These are phyloP conservation scores for Astragalus membranaceus DNA, from an alignment of 306 rosid genomes.

Conservation along the genomic window DNA sequence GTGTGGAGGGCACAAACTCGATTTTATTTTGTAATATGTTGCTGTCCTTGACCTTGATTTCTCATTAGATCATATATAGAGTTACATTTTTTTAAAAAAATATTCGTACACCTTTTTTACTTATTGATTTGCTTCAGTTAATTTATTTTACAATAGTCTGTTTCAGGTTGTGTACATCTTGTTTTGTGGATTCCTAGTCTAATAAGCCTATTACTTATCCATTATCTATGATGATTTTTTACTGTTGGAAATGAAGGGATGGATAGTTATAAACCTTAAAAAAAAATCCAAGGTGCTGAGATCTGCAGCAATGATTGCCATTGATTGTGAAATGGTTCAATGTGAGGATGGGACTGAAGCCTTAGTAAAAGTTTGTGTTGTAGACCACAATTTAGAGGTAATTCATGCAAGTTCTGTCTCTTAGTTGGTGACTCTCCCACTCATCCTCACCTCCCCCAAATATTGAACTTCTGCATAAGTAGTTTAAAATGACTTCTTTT, in stretches of 20 bases:
- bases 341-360: constrained; percentile 88
- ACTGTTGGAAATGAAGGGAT: constrained; percentile 47
- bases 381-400: constrained; percentile 73
- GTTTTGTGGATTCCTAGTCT: background rate
- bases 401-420: background rate
- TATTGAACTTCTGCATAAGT: background rate
- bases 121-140: background rate
- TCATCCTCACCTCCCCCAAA: background rate
- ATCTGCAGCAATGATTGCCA: constrained; percentile 58
- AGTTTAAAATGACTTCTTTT: background rate
- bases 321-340: constrained; percentile 97
- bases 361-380: constrained; percentile 73
- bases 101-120: background rate
- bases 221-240: constrained; percentile 17
- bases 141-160: background rate
- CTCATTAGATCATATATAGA: background rate
- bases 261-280: constrained; percentile 54
- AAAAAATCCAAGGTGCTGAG: constrained; percentile 39
- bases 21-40: background rate
- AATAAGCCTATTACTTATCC: constrained; percentile 5
- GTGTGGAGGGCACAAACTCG: background rate
- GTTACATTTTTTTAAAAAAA: background rate
- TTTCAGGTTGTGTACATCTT: background rate
- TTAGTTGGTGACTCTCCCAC: background rate
- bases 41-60: background rate